A percentile compares a stretch with the other conserved stretches of the same genome.
Conservation (phyloP, 805 yeast species). For the Candida odintsovae region DNA sequence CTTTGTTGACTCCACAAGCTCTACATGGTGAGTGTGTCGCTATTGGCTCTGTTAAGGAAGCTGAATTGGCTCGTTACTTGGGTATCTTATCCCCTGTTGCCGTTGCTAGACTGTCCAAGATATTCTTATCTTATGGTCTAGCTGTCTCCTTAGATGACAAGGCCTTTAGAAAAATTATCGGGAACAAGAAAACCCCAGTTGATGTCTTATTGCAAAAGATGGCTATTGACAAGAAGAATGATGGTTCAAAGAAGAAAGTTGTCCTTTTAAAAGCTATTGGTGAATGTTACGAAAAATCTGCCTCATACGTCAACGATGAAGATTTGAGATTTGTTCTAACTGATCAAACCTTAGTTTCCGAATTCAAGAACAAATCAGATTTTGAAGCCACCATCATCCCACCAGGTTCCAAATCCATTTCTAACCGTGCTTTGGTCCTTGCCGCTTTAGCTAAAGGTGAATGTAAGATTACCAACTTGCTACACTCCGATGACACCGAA, state of each 20-base stretch:
- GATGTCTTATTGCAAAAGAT: slow-evolving; percentile 71
- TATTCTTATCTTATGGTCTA: slow-evolving; percentile 78
- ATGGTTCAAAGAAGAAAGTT: slow-evolving; percentile 83
- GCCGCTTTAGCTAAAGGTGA: slow-evolving; percentile 90
- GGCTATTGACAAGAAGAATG: slow-evolving; percentile 96
- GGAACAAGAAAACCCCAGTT: slow-evolving; percentile 68
- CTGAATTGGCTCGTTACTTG: slow-evolving; percentile 87
- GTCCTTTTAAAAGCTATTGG: slow-evolving; percentile 84
- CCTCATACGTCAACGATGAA: slow-evolving; percentile 75
- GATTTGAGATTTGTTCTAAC: slow-evolving; percentile 79
- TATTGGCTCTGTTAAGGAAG: slow-evolving; percentile 92
- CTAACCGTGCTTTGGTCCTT: slow-evolving; percentile 87
- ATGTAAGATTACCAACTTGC: slow-evolving; percentile 74
- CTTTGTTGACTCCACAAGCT: slow-evolving; percentile 93
- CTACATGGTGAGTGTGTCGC: slow-evolving; percentile 99
- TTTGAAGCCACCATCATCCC: slow-evolving; percentile 53
- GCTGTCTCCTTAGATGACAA: slow-evolving; percentile 78
- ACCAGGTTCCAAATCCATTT: slow-evolving; percentile 96
- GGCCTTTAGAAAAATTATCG: slow-evolving; percentile 61
- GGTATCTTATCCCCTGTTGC: slow-evolving; percentile 90
- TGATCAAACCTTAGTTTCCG: slow-evolving; percentile 68
- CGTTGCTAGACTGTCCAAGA: slow-evolving; percentile 81
- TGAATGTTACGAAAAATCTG: slow-evolving; percentile 80
- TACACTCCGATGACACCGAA: slow-evolving; percentile 95
- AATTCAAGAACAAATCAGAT: slow-evolving; percentile 34